These are phyloP conservation scores for Hemisphaericaspora nanyangensis DNA, from an alignment of 805 yeast species.

Conservation along the genomic window DNA sequence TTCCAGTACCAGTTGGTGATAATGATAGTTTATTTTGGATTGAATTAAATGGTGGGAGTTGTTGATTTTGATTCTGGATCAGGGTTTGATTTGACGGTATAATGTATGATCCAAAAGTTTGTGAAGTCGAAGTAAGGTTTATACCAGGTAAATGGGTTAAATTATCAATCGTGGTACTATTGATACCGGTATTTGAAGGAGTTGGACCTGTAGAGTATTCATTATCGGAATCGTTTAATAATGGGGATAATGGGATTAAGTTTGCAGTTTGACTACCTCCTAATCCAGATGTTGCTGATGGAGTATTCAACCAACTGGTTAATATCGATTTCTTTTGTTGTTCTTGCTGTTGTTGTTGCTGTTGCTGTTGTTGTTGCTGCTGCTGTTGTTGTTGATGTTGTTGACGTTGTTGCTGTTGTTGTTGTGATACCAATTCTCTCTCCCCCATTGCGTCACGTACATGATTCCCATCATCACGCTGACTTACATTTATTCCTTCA, in stretches of 20 bases:
- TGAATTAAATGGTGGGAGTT: constrained; percentile 33
- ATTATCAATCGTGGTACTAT: constrained; percentile 6
- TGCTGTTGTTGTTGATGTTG: neutral
- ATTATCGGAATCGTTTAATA: constrained; percentile 9
- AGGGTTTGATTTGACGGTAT: constrained; percentile 15
- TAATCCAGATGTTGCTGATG: neutral
- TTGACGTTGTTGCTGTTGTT: neutral
- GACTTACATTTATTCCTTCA: too few species aligned
- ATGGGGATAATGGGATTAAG: constrained; percentile 10
- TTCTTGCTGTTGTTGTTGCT: neutral
- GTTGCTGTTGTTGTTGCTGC: constrained; percentile 6
- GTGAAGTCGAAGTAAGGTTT: neutral
- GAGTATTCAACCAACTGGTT: constrained; percentile 9
- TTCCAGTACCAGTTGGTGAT: constrained; percentile 14
- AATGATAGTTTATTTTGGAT: constrained; percentile 31
- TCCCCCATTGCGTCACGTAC: too few species aligned
- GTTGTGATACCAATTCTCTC: neutral
- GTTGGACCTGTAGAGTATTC: constrained; percentile 1
- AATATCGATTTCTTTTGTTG: constrained; percentile 8
- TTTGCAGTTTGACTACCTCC: constrained; percentile 3
- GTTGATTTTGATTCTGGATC: constrained; percentile 27
- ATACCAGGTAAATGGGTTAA: constrained; percentile 15
- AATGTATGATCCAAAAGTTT: neutral
- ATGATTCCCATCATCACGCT: too few species aligned
- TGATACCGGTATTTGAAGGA: constrained; percentile 1